phyloP scores from a whole-genome alignment of 2,329 filamentous ascomycete species.

The Microsporum audouinii region DNA sequence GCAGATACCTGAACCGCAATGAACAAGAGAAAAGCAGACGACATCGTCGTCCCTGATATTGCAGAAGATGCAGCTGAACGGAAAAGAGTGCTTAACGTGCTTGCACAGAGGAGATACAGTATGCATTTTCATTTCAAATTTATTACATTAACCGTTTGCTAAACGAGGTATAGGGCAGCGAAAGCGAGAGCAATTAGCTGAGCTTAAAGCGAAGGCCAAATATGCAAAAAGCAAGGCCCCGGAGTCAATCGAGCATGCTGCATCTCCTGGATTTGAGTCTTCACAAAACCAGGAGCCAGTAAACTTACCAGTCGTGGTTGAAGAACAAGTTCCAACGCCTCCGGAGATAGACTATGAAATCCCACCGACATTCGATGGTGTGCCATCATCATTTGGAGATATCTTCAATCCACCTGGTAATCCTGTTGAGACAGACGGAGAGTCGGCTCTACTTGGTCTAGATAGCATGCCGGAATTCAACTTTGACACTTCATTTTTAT shows the following conservation, averaged over 20 bases:
- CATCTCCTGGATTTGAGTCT: neutral
- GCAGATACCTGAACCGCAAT: neutral
- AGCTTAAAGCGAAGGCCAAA: conserved; percentile 18
- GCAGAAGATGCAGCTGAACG: conserved; percentile 42
- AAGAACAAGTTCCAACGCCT: neutral
- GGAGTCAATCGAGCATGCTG: neutral
- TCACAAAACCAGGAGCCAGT: neutral
- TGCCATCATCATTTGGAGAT: neutral
- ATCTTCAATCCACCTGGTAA: neutral
- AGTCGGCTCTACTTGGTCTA: conserved; percentile 5
- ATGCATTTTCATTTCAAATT: conserved; percentile 9
- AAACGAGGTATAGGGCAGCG: conserved; percentile 13
- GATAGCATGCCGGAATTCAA: neutral
- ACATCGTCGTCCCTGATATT: conserved; percentile 38
- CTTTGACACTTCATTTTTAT: neutral
- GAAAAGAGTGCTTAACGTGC: conserved; percentile 43
- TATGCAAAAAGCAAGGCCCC: neutral
- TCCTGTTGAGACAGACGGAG: neutral
- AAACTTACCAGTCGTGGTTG: neutral
- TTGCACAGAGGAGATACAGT: conserved; percentile 45
- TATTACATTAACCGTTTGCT: neutral
- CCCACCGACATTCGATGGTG: neutral
- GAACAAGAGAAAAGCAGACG: conserved; percentile 15
- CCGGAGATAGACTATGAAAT: neutral
- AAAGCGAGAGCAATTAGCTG: conserved; percentile 20